Percentiles rank a stretch among this genome's conserved stretches.
phyloP scores from a whole-genome alignment of 441 rosid species.

The Rhodomyrtus psidioides region DNA sequence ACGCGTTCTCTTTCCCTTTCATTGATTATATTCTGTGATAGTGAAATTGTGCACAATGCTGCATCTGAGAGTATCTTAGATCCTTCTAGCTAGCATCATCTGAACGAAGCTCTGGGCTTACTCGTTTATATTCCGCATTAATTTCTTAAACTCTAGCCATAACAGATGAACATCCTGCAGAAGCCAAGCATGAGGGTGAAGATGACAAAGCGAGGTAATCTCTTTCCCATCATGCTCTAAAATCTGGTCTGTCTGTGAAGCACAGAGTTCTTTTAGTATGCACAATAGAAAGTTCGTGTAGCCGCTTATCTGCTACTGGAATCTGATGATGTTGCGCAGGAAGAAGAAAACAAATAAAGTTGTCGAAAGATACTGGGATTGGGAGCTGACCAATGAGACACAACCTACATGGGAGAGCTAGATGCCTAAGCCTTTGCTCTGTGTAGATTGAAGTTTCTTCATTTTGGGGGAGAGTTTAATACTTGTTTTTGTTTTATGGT shows the following conservation, averaged over 20 bases:
- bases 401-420: slow-evolving; percentile 85
- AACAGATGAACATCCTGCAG: slow-evolving; percentile 71
- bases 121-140: no score
- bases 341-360: slow-evolving; percentile 89
- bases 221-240: neutral
- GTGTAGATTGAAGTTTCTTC: neutral
- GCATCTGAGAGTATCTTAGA: no score
- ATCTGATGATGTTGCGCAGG: slow-evolving; percentile 29
- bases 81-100: no score
- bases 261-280: neutral
- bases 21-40: no score
- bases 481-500: slow-evolving; percentile 9
- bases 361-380: slow-evolving; percentile 92
- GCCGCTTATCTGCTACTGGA: neutral
- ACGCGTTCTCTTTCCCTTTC: no score
- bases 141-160: no score
- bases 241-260: neutral
- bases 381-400: slow-evolving; percentile 91
- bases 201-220: slow-evolving; percentile 57
- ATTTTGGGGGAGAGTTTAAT: neutral
- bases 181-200: slow-evolving; percentile 50
- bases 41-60: no score
- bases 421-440: neutral
- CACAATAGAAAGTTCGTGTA: neutral
- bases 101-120: no score